Percentiles rank a stretch among this genome's conserved stretches.
phyloP scores from a whole-genome alignment of 306 rosid genomes.

The Prunus dulcis region DNA sequence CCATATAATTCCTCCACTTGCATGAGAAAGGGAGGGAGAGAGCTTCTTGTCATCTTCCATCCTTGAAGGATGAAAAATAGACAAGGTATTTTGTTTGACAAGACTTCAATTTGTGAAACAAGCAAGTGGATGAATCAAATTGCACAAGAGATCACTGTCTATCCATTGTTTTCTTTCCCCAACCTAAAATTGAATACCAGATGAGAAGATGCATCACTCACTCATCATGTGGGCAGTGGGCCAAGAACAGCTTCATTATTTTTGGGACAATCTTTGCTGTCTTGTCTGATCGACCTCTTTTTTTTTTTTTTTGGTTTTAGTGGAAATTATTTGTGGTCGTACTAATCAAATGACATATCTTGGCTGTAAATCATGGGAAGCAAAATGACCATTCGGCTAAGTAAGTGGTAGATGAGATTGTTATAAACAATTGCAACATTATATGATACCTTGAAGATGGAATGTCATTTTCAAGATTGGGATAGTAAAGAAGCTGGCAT shows the following conservation, averaged over 20 bases:
- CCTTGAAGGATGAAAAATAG: background rate
- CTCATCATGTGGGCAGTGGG: constrained; percentile 21
- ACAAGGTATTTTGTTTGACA: background rate
- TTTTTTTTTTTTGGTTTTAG: background rate
- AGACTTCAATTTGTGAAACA: background rate
- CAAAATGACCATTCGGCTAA: too few relatives aligned
- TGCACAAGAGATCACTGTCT: constrained; percentile 21
- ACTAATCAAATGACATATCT: background rate
- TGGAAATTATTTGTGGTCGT: background rate
- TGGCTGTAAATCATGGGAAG: background rate
- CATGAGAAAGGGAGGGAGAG: background rate
- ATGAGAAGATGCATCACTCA: constrained; percentile 1
- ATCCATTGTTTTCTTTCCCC: background rate
- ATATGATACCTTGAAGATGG: background rate
- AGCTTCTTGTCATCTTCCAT: background rate
- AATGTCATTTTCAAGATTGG: background rate
- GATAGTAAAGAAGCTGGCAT: background rate
- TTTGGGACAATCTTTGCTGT: background rate
- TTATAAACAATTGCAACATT: background rate
- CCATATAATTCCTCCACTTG: background rate
- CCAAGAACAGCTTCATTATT: background rate
- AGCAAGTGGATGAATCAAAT: constrained; percentile 14
- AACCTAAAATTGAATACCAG: constrained; percentile 10
- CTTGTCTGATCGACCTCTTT: background rate
- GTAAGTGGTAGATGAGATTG: background rate